These are phyloP conservation scores for Astrothelium macrocarpum DNA, from an alignment of 495 filamentous ascomycete genomes.

Conservation along the genomic window DNA sequence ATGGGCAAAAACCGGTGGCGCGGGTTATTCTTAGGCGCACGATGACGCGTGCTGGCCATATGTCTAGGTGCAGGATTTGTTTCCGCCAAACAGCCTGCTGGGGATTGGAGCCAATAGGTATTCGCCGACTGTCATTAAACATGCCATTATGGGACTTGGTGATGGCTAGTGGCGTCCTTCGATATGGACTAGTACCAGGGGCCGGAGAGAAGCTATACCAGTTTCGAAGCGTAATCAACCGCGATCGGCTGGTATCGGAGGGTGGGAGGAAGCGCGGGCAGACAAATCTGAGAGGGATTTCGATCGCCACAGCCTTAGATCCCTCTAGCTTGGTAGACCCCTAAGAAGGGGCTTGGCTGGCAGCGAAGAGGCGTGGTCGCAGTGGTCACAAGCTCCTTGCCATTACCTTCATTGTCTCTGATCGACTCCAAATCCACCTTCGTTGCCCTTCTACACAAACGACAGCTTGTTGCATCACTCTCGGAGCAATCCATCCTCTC, in stretches of 20 bases:
- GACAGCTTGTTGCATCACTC: background rate
- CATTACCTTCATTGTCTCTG: background rate
- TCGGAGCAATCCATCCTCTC: background rate
- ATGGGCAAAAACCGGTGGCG: background rate
- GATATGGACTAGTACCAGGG: background rate
- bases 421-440: background rate
- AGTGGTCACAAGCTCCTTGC: background rate
- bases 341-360: background rate
- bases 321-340: background rate
- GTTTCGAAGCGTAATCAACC: background rate
- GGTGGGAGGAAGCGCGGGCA: background rate
- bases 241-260: background rate
- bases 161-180: background rate
- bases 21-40: background rate
- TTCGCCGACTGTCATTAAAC: background rate
- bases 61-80: background rate
- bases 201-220: background rate
- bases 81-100: background rate
- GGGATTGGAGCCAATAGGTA: background rate
- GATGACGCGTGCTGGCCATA: background rate
- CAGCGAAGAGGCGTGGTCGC: background rate
- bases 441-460: background rate
- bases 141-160: background rate
- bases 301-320: background rate
- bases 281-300: background rate